Percentiles rank a stretch among this genome's conserved stretches.
phyloP scores from a whole-genome alignment of 805 yeast species.

The Scheffersomyces spartinae region DNA sequence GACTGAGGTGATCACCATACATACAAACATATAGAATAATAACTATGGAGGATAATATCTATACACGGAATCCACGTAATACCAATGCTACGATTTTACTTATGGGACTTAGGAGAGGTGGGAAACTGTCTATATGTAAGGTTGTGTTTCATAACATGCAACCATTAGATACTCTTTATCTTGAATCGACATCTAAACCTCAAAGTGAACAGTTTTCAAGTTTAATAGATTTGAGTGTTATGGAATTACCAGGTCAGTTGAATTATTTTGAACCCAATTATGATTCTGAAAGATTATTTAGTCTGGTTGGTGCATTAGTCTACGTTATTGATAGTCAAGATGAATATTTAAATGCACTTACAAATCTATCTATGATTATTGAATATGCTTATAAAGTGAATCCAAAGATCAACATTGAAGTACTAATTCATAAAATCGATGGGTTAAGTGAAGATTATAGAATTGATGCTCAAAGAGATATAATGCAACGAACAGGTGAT shows the following conservation, averaged over 20 bases:
- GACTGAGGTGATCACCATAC: no score
- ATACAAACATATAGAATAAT: background rate
- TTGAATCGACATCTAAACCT: constrained; percentile 85
- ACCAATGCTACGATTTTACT: constrained; percentile 71
- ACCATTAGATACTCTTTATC: constrained; percentile 82
- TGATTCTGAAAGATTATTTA: constrained; percentile 67
- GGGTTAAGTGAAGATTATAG: constrained; percentile 91
- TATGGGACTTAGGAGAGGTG: constrained; percentile 85
- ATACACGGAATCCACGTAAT: constrained; percentile 29
- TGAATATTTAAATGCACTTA: constrained; percentile 85
- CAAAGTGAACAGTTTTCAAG: constrained; percentile 77
- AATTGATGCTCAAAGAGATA: constrained; percentile 90
- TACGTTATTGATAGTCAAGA: constrained; percentile 94
- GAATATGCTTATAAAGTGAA: constrained; percentile 79
- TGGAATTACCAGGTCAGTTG: constrained; percentile 92
- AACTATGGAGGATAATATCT: constrained; percentile 8
- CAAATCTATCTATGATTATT: constrained; percentile 78
- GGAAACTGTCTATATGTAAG: constrained; percentile 90
- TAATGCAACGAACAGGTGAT: constrained; percentile 91
- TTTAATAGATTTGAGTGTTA: constrained; percentile 73
- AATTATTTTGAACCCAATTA: constrained; percentile 79
- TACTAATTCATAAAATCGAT: constrained; percentile 89
- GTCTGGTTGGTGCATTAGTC: constrained; percentile 79
- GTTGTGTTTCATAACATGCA: constrained; percentile 96
- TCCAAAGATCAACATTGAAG: constrained; percentile 81